These are phyloP conservation scores for Populus davidiana DNA, from an alignment of 345 rosid genomes.

Conservation along the genomic window DNA sequence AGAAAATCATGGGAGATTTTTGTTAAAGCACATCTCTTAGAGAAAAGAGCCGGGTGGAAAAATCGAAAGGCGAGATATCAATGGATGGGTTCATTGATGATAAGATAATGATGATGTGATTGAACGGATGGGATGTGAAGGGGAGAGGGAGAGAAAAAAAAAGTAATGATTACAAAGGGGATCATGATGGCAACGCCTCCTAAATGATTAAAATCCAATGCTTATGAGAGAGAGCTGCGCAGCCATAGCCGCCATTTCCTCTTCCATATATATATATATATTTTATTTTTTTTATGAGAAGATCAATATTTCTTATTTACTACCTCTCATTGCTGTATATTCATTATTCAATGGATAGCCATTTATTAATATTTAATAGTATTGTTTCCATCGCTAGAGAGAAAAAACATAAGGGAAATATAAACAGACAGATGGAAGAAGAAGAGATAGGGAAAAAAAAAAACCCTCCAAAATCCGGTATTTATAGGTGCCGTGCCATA, in stretches of 20 bases:
- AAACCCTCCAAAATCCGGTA: no score
- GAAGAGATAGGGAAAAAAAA: neutral
- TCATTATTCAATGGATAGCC: neutral
- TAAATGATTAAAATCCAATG: conserved; percentile 11
- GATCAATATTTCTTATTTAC: conserved; percentile 5
- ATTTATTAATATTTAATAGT: neutral
- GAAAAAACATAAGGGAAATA: conserved; percentile 3
- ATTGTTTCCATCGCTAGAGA: neutral
- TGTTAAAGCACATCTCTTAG: no score
- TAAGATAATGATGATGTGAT: neutral
- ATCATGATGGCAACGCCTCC: conserved; percentile 35
- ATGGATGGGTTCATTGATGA: neutral
- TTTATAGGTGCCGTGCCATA: no score
- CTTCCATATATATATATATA: neutral
- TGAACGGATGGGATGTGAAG: neutral
- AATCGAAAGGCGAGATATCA: neutral
- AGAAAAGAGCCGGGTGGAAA: no score
- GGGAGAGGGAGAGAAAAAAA: neutral
- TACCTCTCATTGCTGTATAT: neutral
- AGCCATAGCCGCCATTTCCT: conserved; percentile 73
- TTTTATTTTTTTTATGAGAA: neutral
- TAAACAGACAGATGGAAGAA: conserved; percentile 13
- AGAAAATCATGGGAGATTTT: no score
- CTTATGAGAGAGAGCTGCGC: conserved; percentile 33
- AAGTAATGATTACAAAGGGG: conserved; percentile 47